Percentiles rank a stretch among this genome's conserved stretches.
These are phyloP conservation scores for Paracamarosporium sp. DNA, from an alignment of 2,329 filamentous ascomycete species.

Conservation along the genomic window DNA sequence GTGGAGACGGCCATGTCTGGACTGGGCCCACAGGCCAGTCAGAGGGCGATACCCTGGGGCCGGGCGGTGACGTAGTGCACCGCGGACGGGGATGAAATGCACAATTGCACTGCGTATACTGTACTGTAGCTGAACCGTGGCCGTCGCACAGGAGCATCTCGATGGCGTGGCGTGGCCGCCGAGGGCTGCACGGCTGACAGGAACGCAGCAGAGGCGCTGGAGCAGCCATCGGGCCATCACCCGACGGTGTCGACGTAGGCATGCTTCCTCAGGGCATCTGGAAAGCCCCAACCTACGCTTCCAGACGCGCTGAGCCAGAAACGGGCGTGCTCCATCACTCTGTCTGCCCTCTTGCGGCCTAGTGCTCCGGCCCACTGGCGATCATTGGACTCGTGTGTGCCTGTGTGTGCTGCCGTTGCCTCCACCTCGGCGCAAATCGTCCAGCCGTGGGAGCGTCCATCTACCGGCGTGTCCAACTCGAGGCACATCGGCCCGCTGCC, in stretches of 20 bases:
- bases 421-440: constrained; percentile 3
- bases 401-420: constrained; percentile 1
- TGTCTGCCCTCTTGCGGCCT: background rate
- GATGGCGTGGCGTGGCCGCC: too few relatives aligned
- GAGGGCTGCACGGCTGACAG: background rate
- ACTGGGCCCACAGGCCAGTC: background rate
- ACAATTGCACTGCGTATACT: too few relatives aligned
- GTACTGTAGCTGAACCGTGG: too few relatives aligned
- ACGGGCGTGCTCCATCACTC: background rate
- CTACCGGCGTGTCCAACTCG: constrained; percentile 15
- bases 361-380: too few relatives aligned
- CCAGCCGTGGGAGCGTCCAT: background rate
- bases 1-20: too few relatives aligned
- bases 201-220: background rate
- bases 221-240: background rate
- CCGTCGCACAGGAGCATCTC: too few relatives aligned
- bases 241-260: too few relatives aligned
- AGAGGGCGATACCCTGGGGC: too few relatives aligned
- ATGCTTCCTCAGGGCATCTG: too few relatives aligned
- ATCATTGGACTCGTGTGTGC: background rate
- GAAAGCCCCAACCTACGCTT: background rate
- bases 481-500: constrained; percentile 19
- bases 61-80: background rate
- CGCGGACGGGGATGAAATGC: background rate
- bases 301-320: background rate